A percentile compares a stretch with the other conserved stretches of the same genome.
Conservation (phyloP, 768 basidiomycete genomes). For the Polyporus arcularius region DNA sequence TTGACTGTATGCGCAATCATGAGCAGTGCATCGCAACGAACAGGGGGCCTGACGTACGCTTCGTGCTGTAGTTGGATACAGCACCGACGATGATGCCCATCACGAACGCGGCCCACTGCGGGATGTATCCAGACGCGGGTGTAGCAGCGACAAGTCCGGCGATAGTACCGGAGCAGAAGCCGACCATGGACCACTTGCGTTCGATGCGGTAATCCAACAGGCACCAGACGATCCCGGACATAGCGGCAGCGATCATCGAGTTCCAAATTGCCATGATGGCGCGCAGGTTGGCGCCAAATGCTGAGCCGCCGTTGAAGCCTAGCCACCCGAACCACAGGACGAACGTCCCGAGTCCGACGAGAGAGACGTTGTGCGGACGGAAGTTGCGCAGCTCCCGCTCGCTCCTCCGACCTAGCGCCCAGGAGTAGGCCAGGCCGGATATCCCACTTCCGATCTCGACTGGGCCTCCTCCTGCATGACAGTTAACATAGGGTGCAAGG, state of each 20-base stretch:
- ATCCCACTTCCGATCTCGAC: slow-evolving; percentile 88
- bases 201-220: slow-evolving; percentile 78
- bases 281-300: slow-evolving; percentile 85
- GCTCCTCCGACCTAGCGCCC: slow-evolving; percentile 82
- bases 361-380: slow-evolving; percentile 84
- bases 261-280: slow-evolving; percentile 87
- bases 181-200: slow-evolving; percentile 85
- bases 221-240: slow-evolving; percentile 84
- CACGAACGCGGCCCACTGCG: slow-evolving; percentile 74
- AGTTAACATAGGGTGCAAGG: neutral
- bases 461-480: slow-evolving; percentile 68
- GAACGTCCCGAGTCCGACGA: slow-evolving; percentile 82
- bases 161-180: slow-evolving; percentile 90
- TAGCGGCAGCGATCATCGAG: slow-evolving; percentile 81
- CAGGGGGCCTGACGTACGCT: slow-evolving; percentile 46
- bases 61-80: slow-evolving; percentile 83
- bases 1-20: slow-evolving; percentile 51
- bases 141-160: slow-evolving; percentile 89
- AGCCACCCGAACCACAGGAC: slow-evolving; percentile 88
- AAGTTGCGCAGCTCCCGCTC: slow-evolving; percentile 75
- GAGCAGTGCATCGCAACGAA: slow-evolving; percentile 1
- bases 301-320: slow-evolving; percentile 91
- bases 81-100: slow-evolving; percentile 74
- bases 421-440: slow-evolving; percentile 81
- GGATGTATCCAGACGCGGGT: slow-evolving; percentile 81